A percentile compares a stretch with the other conserved stretches of the same genome.
phyloP scores from a whole-genome alignment of 345 rosid genomes.

The Eucalyptus marginata region DNA sequence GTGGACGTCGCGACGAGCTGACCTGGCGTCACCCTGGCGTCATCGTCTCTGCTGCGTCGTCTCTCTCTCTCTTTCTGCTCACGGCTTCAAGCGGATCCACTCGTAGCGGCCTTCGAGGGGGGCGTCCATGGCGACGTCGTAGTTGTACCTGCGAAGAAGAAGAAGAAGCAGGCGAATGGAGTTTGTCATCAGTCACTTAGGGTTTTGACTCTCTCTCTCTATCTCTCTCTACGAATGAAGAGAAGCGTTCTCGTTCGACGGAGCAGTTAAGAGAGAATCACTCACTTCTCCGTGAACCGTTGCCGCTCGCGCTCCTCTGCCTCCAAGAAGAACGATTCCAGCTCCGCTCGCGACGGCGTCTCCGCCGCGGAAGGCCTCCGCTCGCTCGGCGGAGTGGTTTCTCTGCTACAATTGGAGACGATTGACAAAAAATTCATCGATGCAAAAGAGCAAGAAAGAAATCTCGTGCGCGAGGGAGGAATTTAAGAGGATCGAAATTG shows the following conservation, averaged over 20 bases:
- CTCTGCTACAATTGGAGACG: not conserved
- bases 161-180: not conserved
- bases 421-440: not conserved
- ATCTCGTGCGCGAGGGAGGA: not conserved
- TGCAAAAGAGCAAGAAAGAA: not conserved
- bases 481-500: not conserved
- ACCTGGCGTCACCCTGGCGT: not conserved
- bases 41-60: not conserved
- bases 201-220: not conserved
- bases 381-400: slow-evolving; percentile 15
- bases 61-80: not conserved
- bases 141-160: slow-evolving; percentile 25
- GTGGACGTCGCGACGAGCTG: not conserved
- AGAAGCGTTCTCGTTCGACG: not conserved
- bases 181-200: slow-evolving; percentile 21
- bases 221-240: not conserved
- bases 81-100: slow-evolving; percentile 37
- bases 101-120: slow-evolving; percentile 43
- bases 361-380: not conserved
- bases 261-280: not conserved
- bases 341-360: slow-evolving; percentile 23
- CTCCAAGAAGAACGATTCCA: slow-evolving; percentile 40
- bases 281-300: slow-evolving; percentile 43
- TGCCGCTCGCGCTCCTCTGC: slow-evolving; percentile 39
- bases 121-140: slow-evolving; percentile 28